These are phyloP conservation scores for Exobasidium cylindrosporum DNA, from an alignment of 1,284 basidiomycete genomes.

Conservation along the genomic window DNA sequence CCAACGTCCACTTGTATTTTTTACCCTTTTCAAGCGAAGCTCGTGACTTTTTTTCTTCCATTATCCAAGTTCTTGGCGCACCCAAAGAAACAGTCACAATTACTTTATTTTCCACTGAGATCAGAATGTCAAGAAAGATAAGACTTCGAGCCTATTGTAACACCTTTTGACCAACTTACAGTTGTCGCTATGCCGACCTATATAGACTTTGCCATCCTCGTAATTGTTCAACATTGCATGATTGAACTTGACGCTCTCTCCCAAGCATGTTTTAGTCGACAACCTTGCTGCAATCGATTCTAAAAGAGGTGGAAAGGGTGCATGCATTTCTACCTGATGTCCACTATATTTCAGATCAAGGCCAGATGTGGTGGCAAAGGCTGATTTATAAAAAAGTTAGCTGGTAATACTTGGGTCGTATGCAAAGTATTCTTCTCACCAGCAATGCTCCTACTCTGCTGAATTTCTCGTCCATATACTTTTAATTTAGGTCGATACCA, in stretches of 20 bases:
- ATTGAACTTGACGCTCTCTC: slow-evolving; percentile 58
- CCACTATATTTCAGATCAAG: slow-evolving; percentile 57
- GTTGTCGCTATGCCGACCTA: slow-evolving; percentile 57
- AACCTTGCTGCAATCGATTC: slow-evolving; percentile 56
- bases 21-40: slow-evolving; percentile 9
- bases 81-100: slow-evolving; percentile 61
- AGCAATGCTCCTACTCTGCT: slow-evolving; percentile 59
- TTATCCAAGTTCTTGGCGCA: slow-evolving; percentile 60
- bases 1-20: slow-evolving; percentile 54
- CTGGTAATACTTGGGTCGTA: not conserved
- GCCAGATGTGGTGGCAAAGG: slow-evolving; percentile 57
- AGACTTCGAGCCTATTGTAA: not conserved
- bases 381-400: slow-evolving; percentile 18
- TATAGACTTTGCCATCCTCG: slow-evolving; percentile 59
- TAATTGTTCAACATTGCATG: slow-evolving; percentile 62
- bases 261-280: slow-evolving; percentile 52
- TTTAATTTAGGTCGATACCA: slow-evolving; percentile 60
- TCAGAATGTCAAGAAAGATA: not conserved
- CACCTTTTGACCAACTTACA: slow-evolving; percentile 28
- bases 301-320: slow-evolving; percentile 58
- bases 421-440: slow-evolving; percentile 6
- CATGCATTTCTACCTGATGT: slow-evolving; percentile 55
- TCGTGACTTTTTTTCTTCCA: slow-evolving; percentile 33
- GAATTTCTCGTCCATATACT: slow-evolving; percentile 60
- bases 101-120: slow-evolving; percentile 54